Base-by-base conservation (phyloP, 257 asterid genomes). In the Lantana camara region DNA sequence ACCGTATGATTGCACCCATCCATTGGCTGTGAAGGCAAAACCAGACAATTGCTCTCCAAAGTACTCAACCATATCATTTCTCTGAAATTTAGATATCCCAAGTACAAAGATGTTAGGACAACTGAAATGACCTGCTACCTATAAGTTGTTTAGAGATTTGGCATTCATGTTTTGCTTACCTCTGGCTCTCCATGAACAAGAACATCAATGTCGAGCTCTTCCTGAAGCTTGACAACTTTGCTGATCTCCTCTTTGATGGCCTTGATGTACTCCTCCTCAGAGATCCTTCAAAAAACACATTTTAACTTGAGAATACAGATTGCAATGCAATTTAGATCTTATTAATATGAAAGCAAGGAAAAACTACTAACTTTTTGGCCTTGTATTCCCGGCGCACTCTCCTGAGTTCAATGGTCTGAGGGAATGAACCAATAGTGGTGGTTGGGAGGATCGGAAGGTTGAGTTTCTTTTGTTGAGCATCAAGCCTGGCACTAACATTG, bases 121-220 rank as follows among this genome's bases (percentile, higher is more conserved):
- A n/a, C n/a, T n/a, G n/a, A n/a, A n/a, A 61, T 9, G 37, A 10
- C 14, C 4, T 19, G 10, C 15, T 27, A 9, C 4, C 4, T 44
- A 44, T 44, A 14, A 10, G 51, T 23, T n/a, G 0, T 3, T 60
- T 17, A 35, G 4, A 38, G 38, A 59, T 37, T n/a, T 21, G 44
- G 19, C 2, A 38, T 7, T 44, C 16, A 3, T 32, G 65, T 58
- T n/a, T 40, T 20, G 59, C 81, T 73, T 78, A 90, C 99, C 96
- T 94, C 99, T 29, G 99, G 99, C 78, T 90, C 99, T 73, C 99
- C 99, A 14, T 94, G 99, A 72, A 94, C 99, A 65, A 94, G 87
- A 66, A 90, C 99, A 76, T 94, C 99, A 64, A 94, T 94, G 46
- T 94, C 99, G 49, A 90, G 96, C 70, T 94, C 99, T 79, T 94